A percentile compares a stretch with the other conserved stretches of the same genome.
Evolutionary conservation across 495 filamentous ascomycete genomes (phyloP).

Genomic region (Tetracladium setigerum): DNA sequence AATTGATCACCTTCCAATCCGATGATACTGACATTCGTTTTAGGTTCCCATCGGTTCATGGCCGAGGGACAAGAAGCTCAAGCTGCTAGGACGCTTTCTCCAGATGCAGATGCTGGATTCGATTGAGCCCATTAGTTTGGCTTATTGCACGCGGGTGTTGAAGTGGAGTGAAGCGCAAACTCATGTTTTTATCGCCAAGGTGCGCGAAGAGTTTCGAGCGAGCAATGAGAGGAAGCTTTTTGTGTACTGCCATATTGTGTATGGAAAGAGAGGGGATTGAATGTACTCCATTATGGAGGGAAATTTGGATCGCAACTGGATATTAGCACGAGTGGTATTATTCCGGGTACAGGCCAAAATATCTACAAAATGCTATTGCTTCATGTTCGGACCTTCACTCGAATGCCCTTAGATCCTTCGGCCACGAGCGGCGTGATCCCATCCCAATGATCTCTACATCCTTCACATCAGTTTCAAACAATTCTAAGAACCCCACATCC

Average conservation of each 20-base stretch:
- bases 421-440: neutral
- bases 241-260: slow-evolving; percentile 2
- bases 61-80: slow-evolving; percentile 31
- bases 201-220: neutral
- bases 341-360: no score
- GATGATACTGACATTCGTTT: neutral
- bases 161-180: neutral
- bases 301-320: no score
- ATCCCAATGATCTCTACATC: slow-evolving; percentile 5
- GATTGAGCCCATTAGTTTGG: slow-evolving; percentile 1
- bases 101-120: slow-evolving; percentile 2
- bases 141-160: neutral
- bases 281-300: no score
- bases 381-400: neutral
- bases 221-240: slow-evolving; percentile 1
- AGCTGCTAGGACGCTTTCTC: slow-evolving; percentile 38
- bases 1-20: neutral
- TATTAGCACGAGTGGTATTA: no score
- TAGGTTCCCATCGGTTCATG: slow-evolving; percentile 35
- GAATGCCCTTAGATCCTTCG: neutral
- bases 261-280: no score
- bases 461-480: neutral
- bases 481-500: neutral
- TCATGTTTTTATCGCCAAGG: neutral
- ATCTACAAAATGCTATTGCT: no score